phyloP scores from a whole-genome alignment of 306 rosid species.

The Prunus salicina region DNA sequence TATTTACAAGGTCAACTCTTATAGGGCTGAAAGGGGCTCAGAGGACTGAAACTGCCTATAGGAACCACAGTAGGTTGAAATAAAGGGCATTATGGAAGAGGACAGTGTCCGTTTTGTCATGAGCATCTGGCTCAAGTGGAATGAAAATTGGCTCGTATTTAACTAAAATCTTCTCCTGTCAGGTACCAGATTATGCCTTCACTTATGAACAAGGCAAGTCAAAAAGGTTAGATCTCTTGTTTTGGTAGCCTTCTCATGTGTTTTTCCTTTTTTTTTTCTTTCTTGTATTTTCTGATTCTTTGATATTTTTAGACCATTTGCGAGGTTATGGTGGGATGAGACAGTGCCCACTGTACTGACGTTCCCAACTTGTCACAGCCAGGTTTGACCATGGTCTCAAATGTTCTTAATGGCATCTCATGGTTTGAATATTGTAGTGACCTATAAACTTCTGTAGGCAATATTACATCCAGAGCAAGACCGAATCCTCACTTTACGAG shows the following conservation, averaged over 20 bases:
- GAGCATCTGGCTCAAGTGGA: not conserved
- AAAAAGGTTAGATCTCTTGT: constrained; percentile 50
- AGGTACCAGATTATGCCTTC: constrained; percentile 82
- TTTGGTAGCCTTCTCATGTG: constrained; percentile 5
- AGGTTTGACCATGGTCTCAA: constrained; percentile 41
- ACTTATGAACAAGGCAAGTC: constrained; percentile 76
- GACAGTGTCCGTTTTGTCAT: not conserved
- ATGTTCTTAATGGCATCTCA: constrained; percentile 3
- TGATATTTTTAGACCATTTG: constrained; percentile 59
- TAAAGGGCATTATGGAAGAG: not conserved
- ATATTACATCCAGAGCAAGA: constrained; percentile 82
- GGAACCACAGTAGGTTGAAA: not conserved
- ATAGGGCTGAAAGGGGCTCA: not conserved
- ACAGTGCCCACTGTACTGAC: constrained; percentile 88
- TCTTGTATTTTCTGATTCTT: constrained; percentile 1
- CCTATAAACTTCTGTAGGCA: constrained; percentile 41
- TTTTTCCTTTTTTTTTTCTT: constrained; percentile 1
- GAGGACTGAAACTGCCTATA: not conserved
- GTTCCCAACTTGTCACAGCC: constrained; percentile 64
- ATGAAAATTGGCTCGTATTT: not conserved
- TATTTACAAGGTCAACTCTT: not conserved
- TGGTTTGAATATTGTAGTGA: constrained; percentile 14
- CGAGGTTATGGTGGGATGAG: constrained; percentile 95
- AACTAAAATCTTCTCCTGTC: not conserved
- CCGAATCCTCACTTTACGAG: constrained; percentile 65